Percentiles rank a stretch among this genome's conserved stretches.
Conservation (phyloP, 2,329 filamentous ascomycete genomes). For the Sporothrix phasma region DNA sequence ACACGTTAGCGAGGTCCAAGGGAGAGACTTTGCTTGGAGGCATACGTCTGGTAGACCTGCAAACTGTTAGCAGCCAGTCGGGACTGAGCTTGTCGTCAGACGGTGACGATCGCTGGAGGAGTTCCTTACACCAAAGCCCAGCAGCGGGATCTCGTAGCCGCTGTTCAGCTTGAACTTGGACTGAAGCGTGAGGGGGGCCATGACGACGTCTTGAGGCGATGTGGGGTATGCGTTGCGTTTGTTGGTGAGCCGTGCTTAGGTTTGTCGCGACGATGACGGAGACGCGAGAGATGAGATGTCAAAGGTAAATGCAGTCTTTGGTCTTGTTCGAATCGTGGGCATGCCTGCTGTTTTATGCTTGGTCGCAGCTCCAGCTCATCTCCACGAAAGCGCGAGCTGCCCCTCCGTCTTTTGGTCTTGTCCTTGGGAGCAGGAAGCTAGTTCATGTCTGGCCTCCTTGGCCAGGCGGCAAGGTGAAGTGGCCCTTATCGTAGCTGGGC, state of each 20-base stretch:
- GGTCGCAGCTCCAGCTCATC: not conserved
- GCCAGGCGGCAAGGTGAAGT: not conserved
- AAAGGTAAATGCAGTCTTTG: too few species aligned
- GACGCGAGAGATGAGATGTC: not conserved
- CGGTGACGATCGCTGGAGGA: too few species aligned
- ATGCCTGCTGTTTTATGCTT: not conserved
- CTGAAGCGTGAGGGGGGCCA: slow-evolving; percentile 38
- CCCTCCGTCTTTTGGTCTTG: not conserved
- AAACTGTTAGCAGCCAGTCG: too few species aligned
- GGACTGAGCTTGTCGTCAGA: too few species aligned
- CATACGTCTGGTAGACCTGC: too few species aligned
- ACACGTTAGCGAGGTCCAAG: not conserved
- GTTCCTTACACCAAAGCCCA: slow-evolving; percentile 48
- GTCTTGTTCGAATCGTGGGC: not conserved
- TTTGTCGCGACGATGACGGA: not conserved
- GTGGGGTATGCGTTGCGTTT: not conserved
- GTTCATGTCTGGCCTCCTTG: not conserved
- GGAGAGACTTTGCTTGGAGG: too few species aligned
- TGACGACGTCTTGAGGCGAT: slow-evolving; percentile 24
- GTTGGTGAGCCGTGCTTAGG: not conserved
- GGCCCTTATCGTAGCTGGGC: not conserved
- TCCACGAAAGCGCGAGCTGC: not conserved
- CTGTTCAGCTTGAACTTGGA: slow-evolving; percentile 45
- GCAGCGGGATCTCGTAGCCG: slow-evolving; percentile 41
- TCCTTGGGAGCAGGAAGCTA: not conserved